These are phyloP conservation scores for Sporothrix brunneoviolacea DNA, from an alignment of 2,329 filamentous ascomycete species.

Conservation along the genomic window DNA sequence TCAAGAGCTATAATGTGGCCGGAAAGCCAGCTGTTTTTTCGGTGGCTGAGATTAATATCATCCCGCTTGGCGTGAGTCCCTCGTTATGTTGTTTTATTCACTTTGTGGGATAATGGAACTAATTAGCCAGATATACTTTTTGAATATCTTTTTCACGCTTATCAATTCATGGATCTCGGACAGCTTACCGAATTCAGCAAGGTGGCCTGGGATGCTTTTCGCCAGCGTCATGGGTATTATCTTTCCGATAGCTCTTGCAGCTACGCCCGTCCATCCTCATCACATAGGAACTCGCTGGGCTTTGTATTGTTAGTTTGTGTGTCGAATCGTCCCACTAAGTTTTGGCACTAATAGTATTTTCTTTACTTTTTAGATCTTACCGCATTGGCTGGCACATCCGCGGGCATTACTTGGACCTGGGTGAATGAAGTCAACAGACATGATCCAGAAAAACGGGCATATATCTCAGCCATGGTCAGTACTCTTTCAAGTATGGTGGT, in stretches of 20 bases:
- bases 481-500: too few species aligned
- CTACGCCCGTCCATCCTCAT: slow-evolving; percentile 22
- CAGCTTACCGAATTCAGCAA: slow-evolving; percentile 20
- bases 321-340: neutral
- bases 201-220: slow-evolving; percentile 25
- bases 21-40: slow-evolving; percentile 20
- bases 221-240: slow-evolving; percentile 21
- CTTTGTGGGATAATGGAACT: neutral
- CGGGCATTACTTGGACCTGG: slow-evolving; percentile 23
- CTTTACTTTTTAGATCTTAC: slow-evolving; percentile 18
- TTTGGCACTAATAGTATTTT: neutral
- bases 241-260: slow-evolving; percentile 21
- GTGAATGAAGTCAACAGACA: slow-evolving; percentile 23
- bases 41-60: slow-evolving; percentile 24
- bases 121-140: slow-evolving; percentile 20
- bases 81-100: neutral
- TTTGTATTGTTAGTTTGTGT: slow-evolving; percentile 21
- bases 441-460: slow-evolving; percentile 25
- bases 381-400: slow-evolving; percentile 18
- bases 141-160: slow-evolving; percentile 20
- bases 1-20: slow-evolving; percentile 23
- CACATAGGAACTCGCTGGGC: slow-evolving; percentile 20
- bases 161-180: slow-evolving; percentile 23
- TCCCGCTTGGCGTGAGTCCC: slow-evolving; percentile 21
- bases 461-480: slow-evolving; percentile 23